These are phyloP conservation scores for Hymenoscyphus repandus DNA, from an alignment of 2,329 filamentous ascomycete species.

Conservation along the genomic window DNA sequence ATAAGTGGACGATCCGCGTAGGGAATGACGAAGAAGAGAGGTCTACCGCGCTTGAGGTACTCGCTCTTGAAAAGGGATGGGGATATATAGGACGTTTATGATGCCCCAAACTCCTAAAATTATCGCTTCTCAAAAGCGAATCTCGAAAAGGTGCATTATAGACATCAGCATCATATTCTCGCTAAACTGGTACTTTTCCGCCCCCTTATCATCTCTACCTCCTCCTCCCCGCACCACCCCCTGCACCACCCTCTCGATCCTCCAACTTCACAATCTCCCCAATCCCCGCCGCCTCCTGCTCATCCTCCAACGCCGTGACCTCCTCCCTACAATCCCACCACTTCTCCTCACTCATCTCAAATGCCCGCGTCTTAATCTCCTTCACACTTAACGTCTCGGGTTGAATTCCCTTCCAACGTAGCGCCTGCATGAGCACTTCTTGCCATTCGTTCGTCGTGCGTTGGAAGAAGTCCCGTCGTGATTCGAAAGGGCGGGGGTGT, in stretches of 20 bases:
- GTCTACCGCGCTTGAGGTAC: too few relatives aligned
- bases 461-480: conserved; percentile 84
- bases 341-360: conserved; percentile 87
- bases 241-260: conserved; percentile 58
- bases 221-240: conserved; percentile 25
- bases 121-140: too few relatives aligned
- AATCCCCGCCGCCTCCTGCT: conserved; percentile 82
- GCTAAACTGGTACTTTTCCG: neutral
- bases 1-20: too few relatives aligned
- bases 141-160: neutral
- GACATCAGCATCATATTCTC: neutral
- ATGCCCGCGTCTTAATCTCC: conserved; percentile 87
- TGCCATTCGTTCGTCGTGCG: conserved; percentile 90
- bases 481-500: conserved; percentile 61
- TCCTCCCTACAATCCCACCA: conserved; percentile 99
- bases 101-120: too few relatives aligned
- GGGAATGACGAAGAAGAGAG: too few relatives aligned
- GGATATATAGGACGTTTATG: too few relatives aligned
- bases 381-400: conserved; percentile 71
- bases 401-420: conserved; percentile 63
- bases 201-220: conserved; percentile 12
- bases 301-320: conserved; percentile 84
- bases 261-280: conserved; percentile 87
- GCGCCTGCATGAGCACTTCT: conserved; percentile 70
- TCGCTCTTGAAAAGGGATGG: too few relatives aligned